Base-by-base conservation (phyloP, 345 rosid species). In the Pugionium dolabratum region DNA sequence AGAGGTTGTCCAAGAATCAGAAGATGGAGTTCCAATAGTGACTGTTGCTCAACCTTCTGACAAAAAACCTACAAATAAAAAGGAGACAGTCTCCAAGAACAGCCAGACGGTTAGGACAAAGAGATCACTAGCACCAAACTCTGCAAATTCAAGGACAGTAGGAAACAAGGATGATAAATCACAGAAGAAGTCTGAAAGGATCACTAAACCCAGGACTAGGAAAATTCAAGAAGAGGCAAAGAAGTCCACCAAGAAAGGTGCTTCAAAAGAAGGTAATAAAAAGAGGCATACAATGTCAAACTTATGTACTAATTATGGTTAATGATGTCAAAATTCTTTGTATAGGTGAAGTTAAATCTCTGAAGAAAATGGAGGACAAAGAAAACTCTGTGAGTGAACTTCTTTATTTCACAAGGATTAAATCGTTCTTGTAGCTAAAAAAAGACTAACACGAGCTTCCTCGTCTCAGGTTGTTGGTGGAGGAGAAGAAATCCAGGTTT, bases 111-210 rank as follows among this genome's bases (percentile, higher is more conserved):
- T 72, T 41, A 83, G 74, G 81, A 71, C 72, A 7, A 75, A 78
- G 66, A 76, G 62, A 66, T 32, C 82, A 59, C 65, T 43, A 44
- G 80, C 64, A 30, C 82, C 65, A 71, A 78, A 54, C 62, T 52
- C 75, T 37, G 84, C 67, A 9, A 81, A 74, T 62, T 41, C 86
- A 28, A 84, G 54, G 59, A 10, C 86, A 42, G 79, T 70, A 8
- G 90, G 78, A 9, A 57, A 44, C 28, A 78, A 75, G 71, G 18
- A 18, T 18, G 18, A 18, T 18, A 18, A 18, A 18, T 4, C 66
- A 37, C 87, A 83, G 72, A 87, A 79, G 80, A 85, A 78, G 40
- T 44, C 68, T 11, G 89, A 84, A 62, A 86, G 68, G 78, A 72
- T 77, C 33, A 69, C 73, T 34, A 93, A 84, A 68, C 75, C 74